Base-by-base conservation (phyloP, 2,329 filamentous ascomycete genomes). In the Diaporthe vaccinii region DNA sequence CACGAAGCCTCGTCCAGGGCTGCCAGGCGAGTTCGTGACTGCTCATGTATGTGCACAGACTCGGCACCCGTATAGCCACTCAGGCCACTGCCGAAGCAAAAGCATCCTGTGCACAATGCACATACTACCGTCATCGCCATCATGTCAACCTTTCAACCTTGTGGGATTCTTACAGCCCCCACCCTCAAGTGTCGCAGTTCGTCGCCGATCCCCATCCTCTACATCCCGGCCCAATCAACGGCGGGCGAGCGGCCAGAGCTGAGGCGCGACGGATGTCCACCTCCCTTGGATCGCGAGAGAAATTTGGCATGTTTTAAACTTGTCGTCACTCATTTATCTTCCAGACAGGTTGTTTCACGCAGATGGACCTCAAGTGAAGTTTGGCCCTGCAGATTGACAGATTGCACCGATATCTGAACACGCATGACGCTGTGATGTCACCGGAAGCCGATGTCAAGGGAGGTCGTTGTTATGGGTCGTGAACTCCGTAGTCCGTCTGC, bases 121-220 rank as follows among this genome's bases (percentile, higher is more conserved):
- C 31, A 20, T 34, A 1, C 36, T 41, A 22, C 22, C n/a, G 28
- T 44, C 25, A 14, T 67, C 49, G 20, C 31, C n/a, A 17, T 53
- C 62, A 25, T 15, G 34, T 34, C 34, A 34, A 34, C 34, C 34
- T 34, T 9, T 69, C 65, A 69, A 55, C 65, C 49, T 39, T 22
- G 34, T 5, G 62, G 46, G 46, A 41, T 69, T 69, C 65, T 69
- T 69, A 69, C 46, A 55, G 65, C 65, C 65, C 65, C 65, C 65
- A 53, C 65, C 44, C 14, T 69, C 65, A n/a, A 41, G 65, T 41
- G 62, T 68, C 34, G 31, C 65, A 68, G 46, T 39, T 36, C n/a
- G 51, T 36, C 49, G 65, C 65, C 46, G 65, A 68, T 68, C 65
- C 49, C 49, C n/a, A 53, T 68, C 65, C 46, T 53, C 65, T 51